These are phyloP conservation scores for Xylaria sp. DNA, from an alignment of 2,329 filamentous ascomycete species.

Conservation along the genomic window DNA sequence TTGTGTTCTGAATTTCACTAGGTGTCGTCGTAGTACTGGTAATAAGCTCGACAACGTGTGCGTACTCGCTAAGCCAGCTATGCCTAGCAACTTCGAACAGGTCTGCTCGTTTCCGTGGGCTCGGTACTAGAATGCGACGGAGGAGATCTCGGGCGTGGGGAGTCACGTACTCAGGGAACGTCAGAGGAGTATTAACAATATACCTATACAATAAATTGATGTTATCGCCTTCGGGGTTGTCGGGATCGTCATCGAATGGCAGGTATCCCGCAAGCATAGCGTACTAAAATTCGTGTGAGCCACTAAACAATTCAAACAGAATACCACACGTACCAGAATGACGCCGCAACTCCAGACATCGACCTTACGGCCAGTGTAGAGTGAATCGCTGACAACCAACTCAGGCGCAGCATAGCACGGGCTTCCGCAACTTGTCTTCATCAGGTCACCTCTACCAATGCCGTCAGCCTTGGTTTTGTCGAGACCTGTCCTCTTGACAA, in stretches of 20 bases:
- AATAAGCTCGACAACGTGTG: conserved; percentile 94
- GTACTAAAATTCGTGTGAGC: conserved; percentile 56
- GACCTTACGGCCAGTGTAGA: conserved; percentile 96
- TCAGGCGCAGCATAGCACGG: conserved; percentile 97
- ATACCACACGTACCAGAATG: conserved; percentile 67
- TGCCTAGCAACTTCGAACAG: conserved; percentile 95
- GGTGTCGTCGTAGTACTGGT: conserved; percentile 90
- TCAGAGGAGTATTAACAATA: conserved; percentile 93
- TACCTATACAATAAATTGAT: conserved; percentile 99
- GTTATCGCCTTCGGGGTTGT: conserved; percentile 97
- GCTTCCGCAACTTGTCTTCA: conserved; percentile 98
- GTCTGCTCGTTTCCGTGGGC: conserved; percentile 90
- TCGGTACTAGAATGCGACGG: conserved; percentile 87
- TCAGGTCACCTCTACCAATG: conserved; percentile 80
- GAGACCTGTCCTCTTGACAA: conserved; percentile 78
- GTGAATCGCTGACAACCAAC: conserved; percentile 90
- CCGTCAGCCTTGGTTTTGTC: conserved; percentile 73
- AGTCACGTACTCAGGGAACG: conserved; percentile 97
- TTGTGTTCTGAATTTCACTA: conserved; percentile 76
- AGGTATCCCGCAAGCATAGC: conserved; percentile 97
- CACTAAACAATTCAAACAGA: conserved; percentile 17
- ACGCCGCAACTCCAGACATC: conserved; percentile 99
- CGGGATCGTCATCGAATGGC: conserved; percentile 95
- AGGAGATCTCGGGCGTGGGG: conserved; percentile 91
- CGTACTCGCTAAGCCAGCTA: conserved; percentile 96